Percentiles rank a stretch among this genome's conserved stretches.
Conservation (phyloP, 202 grass and related monocot species). For the Panicum hallii region DNA sequence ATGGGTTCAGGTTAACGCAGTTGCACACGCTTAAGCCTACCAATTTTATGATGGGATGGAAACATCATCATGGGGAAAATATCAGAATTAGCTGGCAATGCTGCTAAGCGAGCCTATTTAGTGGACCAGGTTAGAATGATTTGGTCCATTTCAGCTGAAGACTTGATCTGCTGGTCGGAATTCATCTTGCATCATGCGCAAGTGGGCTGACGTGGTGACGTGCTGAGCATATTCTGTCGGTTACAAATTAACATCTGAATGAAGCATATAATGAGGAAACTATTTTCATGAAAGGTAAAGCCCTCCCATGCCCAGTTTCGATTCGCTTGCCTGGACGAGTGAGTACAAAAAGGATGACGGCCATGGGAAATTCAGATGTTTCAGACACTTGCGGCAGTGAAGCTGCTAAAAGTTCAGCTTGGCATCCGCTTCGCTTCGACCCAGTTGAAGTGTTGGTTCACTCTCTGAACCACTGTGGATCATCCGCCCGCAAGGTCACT, state of each 20-base stretch:
- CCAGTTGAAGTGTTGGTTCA: no score
- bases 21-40: not conserved
- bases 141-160: not conserved
- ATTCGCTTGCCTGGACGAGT: no score
- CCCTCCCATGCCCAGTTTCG: no score
- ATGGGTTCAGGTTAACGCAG: no score
- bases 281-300: no score
- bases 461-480: no score
- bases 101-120: not conserved
- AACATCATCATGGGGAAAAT: not conserved
- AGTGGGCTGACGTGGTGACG: not conserved
- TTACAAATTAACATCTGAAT: not conserved
- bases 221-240: not conserved
- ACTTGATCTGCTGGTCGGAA: not conserved
- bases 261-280: not conserved
- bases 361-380: no score
- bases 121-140: slow-evolving; percentile 6
- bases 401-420: no score
- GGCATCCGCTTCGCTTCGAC: no score
- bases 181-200: not conserved
- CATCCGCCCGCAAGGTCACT: no score
- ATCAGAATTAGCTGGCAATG: slow-evolving; percentile 1
- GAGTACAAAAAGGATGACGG: no score
- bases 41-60: not conserved
- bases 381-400: no score